Evolutionary conservation across 1,284 basidiomycete genomes (phyloP), one percentile per base, ranked within the genome.

Genomic region (Apiotrichum veenhuisii): DNA sequence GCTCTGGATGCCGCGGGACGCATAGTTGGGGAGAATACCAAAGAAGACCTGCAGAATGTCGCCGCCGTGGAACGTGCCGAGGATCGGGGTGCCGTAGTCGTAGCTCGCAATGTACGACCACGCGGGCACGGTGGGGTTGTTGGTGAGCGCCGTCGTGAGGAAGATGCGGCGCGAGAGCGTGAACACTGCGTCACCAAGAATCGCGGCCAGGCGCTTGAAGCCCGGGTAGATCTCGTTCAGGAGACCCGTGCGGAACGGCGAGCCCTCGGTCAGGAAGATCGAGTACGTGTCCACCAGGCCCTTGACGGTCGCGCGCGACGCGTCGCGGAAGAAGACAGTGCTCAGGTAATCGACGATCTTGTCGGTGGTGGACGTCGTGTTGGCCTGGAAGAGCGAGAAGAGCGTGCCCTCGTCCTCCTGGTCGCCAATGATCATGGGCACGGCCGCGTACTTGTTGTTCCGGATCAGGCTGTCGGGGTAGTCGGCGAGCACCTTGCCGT

Each of bases 401-500:
- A 68, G 53, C 0, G 60, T 50, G 18, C 54, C 62, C 50, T 56
- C 57, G 57, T 59, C 55, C 45, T 67, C 66, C 50, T 67, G 58
- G 55, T 65, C 58, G 11, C 64, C 64, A 33, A 62, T 58, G 49
- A 61, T 59, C 44, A 63, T 52, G 23, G 62, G 59, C 7, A 63
- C 56, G 3, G 54, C 50, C 2, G 59, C 62, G 41, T 58, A 59
- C 40, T 52, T 50, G 37, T 27, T 33, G 26, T 40, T 18, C 26
- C 36, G 26, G 40, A 54, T 36, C 2, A 63, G 50, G n/a, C 40
- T 30, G 44, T 64, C 51, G 40, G 82, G 79, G 52, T 77, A 69
- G 22, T 78, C 78, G 0, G 75, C 77, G 37, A 84, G 61, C 67
- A 83, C 80, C 0, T 74, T 71, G 1, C 83, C 83, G 59, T 84